Percentiles rank a stretch among this genome's conserved stretches.
phyloP scores from a whole-genome alignment of 2,329 filamentous ascomycete genomes.

The Dactylellina cionopaga region DNA sequence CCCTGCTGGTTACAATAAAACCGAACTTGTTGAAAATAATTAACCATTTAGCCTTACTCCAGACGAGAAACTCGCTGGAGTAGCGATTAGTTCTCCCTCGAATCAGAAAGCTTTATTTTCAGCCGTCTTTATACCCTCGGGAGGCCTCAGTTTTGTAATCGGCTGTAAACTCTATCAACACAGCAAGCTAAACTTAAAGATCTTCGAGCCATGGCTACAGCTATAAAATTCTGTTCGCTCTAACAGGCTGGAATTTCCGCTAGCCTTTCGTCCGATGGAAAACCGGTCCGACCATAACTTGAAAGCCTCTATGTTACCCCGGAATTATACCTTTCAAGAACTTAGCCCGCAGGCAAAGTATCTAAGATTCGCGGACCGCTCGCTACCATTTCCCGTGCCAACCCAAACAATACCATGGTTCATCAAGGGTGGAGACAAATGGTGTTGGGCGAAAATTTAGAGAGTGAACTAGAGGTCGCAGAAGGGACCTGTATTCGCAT shows the following conservation, averaged over 20 bases:
- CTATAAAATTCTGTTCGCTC: no score
- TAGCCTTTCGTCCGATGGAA: slow-evolving; percentile 25
- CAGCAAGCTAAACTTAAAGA: background rate
- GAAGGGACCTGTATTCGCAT: no score
- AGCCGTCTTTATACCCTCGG: background rate
- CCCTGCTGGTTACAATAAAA: no score
- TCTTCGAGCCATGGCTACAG: no score
- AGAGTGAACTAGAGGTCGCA: background rate
- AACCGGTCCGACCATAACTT: background rate
- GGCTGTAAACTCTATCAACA: background rate
- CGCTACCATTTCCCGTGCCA: background rate
- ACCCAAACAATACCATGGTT: slow-evolving; percentile 7
- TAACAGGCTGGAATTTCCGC: background rate
- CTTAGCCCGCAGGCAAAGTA: background rate
- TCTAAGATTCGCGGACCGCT: background rate
- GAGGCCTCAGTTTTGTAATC: background rate
- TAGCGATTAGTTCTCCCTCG: slow-evolving; percentile 22
- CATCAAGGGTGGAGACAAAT: background rate
- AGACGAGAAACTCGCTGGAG: background rate
- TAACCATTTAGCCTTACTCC: slow-evolving; percentile 1
- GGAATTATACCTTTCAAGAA: background rate
- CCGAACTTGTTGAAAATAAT: no score
- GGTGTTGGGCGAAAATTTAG: background rate
- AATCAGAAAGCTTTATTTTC: slow-evolving; percentile 9
- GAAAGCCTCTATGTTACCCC: background rate